phyloP scores from a whole-genome alignment of 345 rosid genomes.

The Carallia brachiata region DNA sequence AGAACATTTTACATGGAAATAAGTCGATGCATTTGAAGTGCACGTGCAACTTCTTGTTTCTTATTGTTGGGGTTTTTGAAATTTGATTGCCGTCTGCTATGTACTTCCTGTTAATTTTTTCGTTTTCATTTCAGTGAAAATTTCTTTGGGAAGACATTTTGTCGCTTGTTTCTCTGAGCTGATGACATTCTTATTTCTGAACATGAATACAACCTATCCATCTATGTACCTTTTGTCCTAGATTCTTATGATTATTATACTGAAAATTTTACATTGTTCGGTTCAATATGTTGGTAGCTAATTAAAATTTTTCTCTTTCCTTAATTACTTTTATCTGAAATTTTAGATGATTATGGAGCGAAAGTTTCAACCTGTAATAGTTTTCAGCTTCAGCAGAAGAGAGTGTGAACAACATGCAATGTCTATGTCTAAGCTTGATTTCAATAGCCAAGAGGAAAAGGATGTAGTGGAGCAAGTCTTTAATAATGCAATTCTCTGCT shows the following conservation, averaged over 20 bases:
- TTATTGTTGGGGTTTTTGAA: not conserved
- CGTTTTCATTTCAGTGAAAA: too few relatives aligned
- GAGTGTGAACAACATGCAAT: constrained; percentile 97
- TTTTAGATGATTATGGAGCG: constrained; percentile 97
- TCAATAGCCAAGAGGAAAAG: constrained; percentile 85
- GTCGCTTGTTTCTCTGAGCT: not conserved
- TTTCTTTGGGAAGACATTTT: not conserved
- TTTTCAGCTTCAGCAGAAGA: constrained; percentile 98
- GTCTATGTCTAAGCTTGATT: constrained; percentile 98
- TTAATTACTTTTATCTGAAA: not conserved
- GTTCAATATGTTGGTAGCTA: not conserved
- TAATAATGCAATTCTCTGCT: constrained; percentile 73
- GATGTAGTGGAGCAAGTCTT: constrained; percentile 76
- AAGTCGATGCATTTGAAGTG: not conserved
- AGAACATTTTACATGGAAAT: too few relatives aligned
- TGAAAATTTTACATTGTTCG: not conserved
- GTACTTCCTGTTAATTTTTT: too few relatives aligned
- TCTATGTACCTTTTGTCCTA: not conserved
- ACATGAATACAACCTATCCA: not conserved
- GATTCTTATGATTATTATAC: not conserved
- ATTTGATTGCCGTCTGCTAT: too few relatives aligned
- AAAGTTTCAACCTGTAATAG: constrained; percentile 90
- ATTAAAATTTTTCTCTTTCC: not conserved
- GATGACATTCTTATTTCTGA: not conserved
- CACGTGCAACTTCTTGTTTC: not conserved